Conservation (phyloP, 176 grass and related monocot species). For the Eragrostis curvula region DNA sequence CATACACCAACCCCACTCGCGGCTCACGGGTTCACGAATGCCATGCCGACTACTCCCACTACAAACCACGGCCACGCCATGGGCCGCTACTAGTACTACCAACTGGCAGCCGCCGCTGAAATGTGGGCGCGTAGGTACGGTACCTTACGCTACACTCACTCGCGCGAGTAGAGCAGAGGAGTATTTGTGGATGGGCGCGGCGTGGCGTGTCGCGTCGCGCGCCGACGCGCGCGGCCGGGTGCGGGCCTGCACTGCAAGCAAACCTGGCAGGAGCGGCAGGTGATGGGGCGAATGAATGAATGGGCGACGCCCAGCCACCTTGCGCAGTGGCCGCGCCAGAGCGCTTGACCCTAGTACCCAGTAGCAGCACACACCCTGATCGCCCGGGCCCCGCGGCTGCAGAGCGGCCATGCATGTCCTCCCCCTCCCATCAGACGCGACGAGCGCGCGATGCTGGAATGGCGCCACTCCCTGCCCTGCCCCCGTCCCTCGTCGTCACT, state of each 20-base stretch:
- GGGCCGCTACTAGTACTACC: too few relatives aligned
- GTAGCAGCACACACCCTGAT: not conserved
- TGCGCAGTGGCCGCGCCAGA: not conserved
- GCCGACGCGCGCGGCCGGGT: not conserved
- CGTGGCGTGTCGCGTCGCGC: not conserved
- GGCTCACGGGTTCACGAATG: not conserved
- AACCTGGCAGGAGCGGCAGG: not conserved
- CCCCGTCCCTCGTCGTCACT: too few relatives aligned
- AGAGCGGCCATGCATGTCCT: too few relatives aligned
- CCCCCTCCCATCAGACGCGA: too few relatives aligned
- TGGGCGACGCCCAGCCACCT: not conserved
- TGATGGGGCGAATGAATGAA: not conserved
- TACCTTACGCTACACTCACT: too few relatives aligned
- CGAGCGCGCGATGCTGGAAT: too few relatives aligned
- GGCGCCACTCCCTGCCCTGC: too few relatives aligned
- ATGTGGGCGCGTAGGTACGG: too few relatives aligned
- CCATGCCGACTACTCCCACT: not conserved
- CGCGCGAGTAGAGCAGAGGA: too few relatives aligned
- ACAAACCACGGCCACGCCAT: not conserved
- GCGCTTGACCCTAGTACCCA: not conserved
- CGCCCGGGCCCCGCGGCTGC: not conserved
- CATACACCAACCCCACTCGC: not conserved
- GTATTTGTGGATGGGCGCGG: too few relatives aligned
- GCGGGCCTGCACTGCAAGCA: not conserved
- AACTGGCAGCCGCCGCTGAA: too few relatives aligned